Percentiles rank a stretch among this genome's conserved stretches.
These are phyloP conservation scores for Tylopilus subfusipes DNA, from an alignment of 768 basidiomycete genomes.

Conservation along the genomic window DNA sequence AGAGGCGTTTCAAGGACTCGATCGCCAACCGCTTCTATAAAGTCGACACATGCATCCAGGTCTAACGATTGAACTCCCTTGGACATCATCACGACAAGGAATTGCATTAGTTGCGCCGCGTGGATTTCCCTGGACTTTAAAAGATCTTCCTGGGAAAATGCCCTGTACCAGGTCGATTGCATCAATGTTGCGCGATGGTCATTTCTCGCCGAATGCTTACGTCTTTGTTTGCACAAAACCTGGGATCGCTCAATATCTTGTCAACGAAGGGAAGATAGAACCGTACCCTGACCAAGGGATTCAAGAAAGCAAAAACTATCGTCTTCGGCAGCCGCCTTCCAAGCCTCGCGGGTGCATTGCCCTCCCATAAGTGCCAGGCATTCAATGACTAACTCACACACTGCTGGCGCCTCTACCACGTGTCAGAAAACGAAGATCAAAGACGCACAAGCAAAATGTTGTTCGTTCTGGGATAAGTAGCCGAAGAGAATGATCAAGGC, in stretches of 20 bases:
- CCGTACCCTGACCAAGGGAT: conserved; percentile 21
- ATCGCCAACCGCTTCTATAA: conserved; percentile 16
- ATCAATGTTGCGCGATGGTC: not conserved
- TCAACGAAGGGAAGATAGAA: not conserved
- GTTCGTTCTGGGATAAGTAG: conserved; percentile 19
- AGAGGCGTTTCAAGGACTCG: conserved; percentile 11
- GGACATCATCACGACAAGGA: conserved; percentile 20
- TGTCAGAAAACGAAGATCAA: not conserved
- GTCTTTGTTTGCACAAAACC: conserved; percentile 11
- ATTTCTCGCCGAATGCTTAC: conserved; percentile 10
- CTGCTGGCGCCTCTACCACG: conserved; percentile 8
- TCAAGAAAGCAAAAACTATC: conserved; percentile 6
- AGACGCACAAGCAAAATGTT: conserved; percentile 17
- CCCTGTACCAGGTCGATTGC: conserved; percentile 9
- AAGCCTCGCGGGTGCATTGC: conserved; percentile 18
- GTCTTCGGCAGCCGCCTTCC: conserved; percentile 19
- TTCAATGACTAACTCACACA: conserved; percentile 18
- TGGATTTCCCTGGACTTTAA: conserved; percentile 1
- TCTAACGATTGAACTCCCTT: conserved; percentile 13
- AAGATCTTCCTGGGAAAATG: conserved; percentile 6
- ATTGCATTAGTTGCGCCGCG: conserved; percentile 25
- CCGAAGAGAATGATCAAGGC: conserved; percentile 27
- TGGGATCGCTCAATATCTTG: conserved; percentile 8
- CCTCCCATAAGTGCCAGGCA: conserved; percentile 12
- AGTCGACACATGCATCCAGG: conserved; percentile 1